A percentile compares a stretch with the other conserved stretches of the same genome.
Conservation (phyloP, 176 grass and related monocot species). For the Dendrocalamus sinicus region DNA sequence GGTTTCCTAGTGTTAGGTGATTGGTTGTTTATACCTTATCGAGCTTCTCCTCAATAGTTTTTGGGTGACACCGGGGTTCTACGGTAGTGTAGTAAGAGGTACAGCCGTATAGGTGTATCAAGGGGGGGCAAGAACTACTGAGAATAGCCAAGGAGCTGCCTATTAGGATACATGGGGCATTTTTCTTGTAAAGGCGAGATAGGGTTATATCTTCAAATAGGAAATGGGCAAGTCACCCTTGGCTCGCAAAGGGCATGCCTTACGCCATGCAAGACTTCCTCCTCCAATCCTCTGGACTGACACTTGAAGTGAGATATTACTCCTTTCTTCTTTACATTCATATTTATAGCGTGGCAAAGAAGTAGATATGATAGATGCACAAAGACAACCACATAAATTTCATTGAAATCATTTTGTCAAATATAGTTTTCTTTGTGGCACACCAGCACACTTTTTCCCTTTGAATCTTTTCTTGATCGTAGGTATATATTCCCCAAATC, state of each 20-base stretch:
- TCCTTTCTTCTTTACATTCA: neutral
- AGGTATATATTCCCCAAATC: slow-evolving; percentile 53
- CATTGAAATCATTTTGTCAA: neutral
- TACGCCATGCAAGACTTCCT: slow-evolving; percentile 1
- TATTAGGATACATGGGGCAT: neutral
- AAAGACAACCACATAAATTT: neutral
- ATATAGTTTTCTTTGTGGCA: slow-evolving; percentile 6
- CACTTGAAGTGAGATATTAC: neutral
- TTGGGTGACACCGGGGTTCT: neutral
- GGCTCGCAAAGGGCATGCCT: slow-evolving; percentile 14
- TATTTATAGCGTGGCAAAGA: neutral
- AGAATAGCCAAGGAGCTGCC: neutral
- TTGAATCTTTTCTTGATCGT: slow-evolving; percentile 29
- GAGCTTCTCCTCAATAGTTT: neutral
- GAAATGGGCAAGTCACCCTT: slow-evolving; percentile 12
- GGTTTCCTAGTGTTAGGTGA: neutral
- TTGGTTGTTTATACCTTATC: neutral
- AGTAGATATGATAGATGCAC: neutral
- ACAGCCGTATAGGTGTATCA: neutral
- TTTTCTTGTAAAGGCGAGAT: neutral
- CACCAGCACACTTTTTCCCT: slow-evolving; percentile 6
- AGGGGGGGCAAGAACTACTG: neutral
- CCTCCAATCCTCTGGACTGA: neutral
- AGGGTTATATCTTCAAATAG: neutral
- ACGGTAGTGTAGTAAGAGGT: neutral